Evolutionary conservation across 768 basidiomycete species (phyloP).

Genomic region (Pleurotus giganteus): DNA sequence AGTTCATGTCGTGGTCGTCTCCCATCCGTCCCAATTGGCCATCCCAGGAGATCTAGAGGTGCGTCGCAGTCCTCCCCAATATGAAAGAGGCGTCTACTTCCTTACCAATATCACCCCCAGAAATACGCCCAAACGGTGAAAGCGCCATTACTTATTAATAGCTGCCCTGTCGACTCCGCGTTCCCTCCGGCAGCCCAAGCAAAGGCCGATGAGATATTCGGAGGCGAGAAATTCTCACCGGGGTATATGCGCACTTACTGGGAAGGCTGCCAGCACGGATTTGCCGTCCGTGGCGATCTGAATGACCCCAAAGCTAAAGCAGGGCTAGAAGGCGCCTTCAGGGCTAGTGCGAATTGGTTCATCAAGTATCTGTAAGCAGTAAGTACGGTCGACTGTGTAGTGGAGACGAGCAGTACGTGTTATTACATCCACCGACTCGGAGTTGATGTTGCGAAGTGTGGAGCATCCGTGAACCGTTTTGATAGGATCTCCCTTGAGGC

Average conservation of each 20-base stretch:
- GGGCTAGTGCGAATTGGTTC: constrained; percentile 47
- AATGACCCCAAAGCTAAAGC: constrained; percentile 42
- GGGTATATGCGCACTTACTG: constrained; percentile 46
- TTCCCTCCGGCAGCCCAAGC: constrained; percentile 48
- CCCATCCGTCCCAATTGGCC: constrained; percentile 62
- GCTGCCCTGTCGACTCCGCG: constrained; percentile 48
- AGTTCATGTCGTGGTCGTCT: constrained; percentile 44
- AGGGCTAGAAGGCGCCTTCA: constrained; percentile 54
- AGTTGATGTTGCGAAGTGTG: no score
- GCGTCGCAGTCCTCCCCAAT: constrained; percentile 32
- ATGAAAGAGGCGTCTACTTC: no score
- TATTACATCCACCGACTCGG: neutral
- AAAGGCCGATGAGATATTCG: constrained; percentile 49
- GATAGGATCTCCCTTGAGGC: neutral
- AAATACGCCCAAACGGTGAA: constrained; percentile 43
- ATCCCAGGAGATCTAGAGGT: constrained; percentile 64
- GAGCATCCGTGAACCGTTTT: no score
- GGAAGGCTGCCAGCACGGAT: constrained; percentile 34
- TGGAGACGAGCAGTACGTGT: neutral
- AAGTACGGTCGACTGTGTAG: neutral
- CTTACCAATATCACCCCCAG: constrained; percentile 27
- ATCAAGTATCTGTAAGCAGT: constrained; percentile 21
- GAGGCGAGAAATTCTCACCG: constrained; percentile 38
- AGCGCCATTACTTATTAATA: constrained; percentile 66
- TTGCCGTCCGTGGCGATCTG: constrained; percentile 42